Percentiles rank a stretch among this genome's conserved stretches.
Evolutionary conservation across 345 rosid genomes (phyloP).

Genomic region (Psidium guajava): DNA sequence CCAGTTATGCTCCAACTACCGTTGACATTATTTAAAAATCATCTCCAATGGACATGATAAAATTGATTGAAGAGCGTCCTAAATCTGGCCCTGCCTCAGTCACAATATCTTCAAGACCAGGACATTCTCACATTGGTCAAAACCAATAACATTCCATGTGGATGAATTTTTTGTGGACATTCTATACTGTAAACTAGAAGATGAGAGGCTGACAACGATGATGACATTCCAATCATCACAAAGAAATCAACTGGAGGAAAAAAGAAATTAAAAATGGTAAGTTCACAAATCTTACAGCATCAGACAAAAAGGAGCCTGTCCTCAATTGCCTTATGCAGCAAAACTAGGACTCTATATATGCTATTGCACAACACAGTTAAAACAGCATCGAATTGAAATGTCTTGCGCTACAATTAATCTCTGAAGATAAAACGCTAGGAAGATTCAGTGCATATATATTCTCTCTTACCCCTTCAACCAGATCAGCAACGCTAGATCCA

Average conservation of each 20-base stretch:
- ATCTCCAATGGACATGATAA: not conserved
- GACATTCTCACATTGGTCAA: not conserved
- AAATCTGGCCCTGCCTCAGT: not conserved
- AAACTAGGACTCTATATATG: not conserved
- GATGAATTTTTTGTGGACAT: not conserved
- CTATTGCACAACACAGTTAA: not conserved
- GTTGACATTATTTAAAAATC: not conserved
- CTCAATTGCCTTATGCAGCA: not conserved
- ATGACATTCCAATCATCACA: not conserved
- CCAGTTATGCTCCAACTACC: not conserved
- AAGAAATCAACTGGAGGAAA: not conserved
- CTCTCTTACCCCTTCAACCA: too few species aligned
- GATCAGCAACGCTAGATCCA: slow-evolving; percentile 90
- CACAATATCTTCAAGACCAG: not conserved
- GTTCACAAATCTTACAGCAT: not conserved
- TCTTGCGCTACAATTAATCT: not conserved
- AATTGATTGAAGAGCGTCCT: not conserved
- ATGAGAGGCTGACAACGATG: not conserved
- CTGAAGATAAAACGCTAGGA: not conserved
- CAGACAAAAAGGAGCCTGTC: not conserved
- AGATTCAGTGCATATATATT: not conserved
- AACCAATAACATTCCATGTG: not conserved
- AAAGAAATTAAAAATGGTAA: not conserved
- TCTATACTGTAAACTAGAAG: too few species aligned
- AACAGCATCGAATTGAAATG: not conserved